Base-by-base conservation (phyloP, 805 yeast species). In the Nematodospora valgi region DNA sequence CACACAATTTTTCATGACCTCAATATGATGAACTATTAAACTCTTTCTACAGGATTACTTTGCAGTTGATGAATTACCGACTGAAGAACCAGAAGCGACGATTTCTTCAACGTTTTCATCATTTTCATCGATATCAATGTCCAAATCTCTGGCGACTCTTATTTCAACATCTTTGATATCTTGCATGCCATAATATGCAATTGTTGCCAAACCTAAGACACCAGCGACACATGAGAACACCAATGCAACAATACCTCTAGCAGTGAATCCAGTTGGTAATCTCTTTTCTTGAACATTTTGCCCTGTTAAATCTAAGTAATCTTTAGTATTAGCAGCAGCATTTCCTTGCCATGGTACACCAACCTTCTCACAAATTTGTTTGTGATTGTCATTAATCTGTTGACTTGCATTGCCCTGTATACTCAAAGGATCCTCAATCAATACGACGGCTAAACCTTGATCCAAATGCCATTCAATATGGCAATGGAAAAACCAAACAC, bases 401-500 rank as follows among this genome's bases (percentile, higher is more conserved):
- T 84, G 85, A 11, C 35, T 34, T 20, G 47, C 38, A 30, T 52
- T 51, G 13, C 32, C 30, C 46, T 73, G 72, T 23, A 82, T 53
- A 21, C 64, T 62, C 33, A 64, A 49, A 12, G 93, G 91, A 22
- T 83, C 85, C 56, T 84, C 94, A 26, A 84, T 66, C 24, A 84
- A 72, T 1, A 78, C 75, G 32, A 82, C 66, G 5, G 89, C 89
- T 35, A 84, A 67, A 17, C 94, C 94, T 62, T 84, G 93, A 46
- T 78, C 81, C 56, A 84, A 72, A 59, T 84, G 94, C 82, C 88
- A 84, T 51, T 84, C 91, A 35, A 84, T 76, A 52, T 86, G 95
- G 59, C 97, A 88, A 57, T 88, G 97, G 78, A 88, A 84, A 43
- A 82, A 76, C 96, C 96, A 89, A 16, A 87, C 81, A 37, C 97